phyloP scores from a whole-genome alignment of 2,329 filamentous ascomycete species.

The Xylaria sp. region DNA sequence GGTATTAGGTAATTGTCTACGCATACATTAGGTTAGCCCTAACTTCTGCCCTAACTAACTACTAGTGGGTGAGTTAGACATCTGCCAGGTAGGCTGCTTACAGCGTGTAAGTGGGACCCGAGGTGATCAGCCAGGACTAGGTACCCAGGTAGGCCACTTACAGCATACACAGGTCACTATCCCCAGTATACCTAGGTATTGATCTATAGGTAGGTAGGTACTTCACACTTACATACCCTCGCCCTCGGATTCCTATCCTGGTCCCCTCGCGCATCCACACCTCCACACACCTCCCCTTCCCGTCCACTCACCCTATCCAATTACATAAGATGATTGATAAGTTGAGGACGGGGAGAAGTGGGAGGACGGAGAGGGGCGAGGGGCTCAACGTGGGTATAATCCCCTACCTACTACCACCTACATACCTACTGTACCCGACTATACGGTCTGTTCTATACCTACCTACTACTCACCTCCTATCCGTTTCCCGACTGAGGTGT shows the following conservation, averaged over 20 bases:
- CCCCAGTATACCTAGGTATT: no score
- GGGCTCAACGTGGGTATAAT: slow-evolving; percentile 7
- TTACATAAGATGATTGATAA: slow-evolving; percentile 24
- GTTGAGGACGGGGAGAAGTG: neutral
- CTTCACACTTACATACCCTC: neutral
- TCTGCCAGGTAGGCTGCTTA: no score
- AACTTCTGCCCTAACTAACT: no score
- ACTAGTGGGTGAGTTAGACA: no score
- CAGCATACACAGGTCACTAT: no score
- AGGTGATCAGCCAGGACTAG: neutral
- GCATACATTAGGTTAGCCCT: no score
- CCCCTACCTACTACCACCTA: neutral
- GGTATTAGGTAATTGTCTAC: no score
- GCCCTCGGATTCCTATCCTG: no score
- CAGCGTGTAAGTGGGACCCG: no score
- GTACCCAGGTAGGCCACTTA: no score
- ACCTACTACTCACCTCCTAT: no score
- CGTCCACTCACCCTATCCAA: neutral
- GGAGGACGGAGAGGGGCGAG: neutral
- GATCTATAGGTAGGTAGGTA: neutral
- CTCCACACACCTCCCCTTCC: neutral
- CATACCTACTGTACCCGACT: neutral
- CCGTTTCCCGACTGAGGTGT: neutral
- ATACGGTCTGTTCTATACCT: no score
- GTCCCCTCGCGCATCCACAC: neutral